Evolutionary conservation across 192 early-diverging fungal species (phyloP).

Genomic region (Umbelopsis sp.): DNA sequence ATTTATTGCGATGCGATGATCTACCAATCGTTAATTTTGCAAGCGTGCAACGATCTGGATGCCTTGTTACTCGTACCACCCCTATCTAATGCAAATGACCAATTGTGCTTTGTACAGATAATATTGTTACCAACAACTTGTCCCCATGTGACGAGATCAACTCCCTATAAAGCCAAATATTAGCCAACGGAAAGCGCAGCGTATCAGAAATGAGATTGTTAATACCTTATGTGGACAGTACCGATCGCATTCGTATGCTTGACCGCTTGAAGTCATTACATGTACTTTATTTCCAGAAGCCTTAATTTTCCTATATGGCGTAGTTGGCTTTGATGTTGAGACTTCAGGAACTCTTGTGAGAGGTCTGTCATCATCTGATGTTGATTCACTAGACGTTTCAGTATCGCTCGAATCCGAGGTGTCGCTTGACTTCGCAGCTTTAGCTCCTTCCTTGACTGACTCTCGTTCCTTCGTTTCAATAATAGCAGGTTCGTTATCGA

Average conservation of each 20-base stretch:
- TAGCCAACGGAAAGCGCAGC: not conserved
- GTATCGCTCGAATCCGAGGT: not conserved
- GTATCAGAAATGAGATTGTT: too few relatives aligned
- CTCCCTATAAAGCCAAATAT: slow-evolving; percentile 5
- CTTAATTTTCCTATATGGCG: slow-evolving; percentile 20
- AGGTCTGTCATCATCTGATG: not conserved
- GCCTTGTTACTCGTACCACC: not conserved
- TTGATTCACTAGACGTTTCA: not conserved
- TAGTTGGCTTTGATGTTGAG: not conserved
- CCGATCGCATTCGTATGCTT: slow-evolving; percentile 54
- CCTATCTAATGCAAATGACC: slow-evolving; percentile 34
- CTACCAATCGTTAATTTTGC: slow-evolving; percentile 17
- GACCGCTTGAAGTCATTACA: slow-evolving; percentile 44
- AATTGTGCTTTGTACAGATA: slow-evolving; percentile 54
- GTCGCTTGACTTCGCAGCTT: not conserved
- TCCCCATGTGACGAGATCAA: slow-evolving; percentile 43
- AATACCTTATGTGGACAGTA: slow-evolving; percentile 53
- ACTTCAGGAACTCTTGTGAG: not conserved
- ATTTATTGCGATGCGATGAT: not conserved
- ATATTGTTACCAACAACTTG: slow-evolving; percentile 52
- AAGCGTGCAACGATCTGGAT: slow-evolving; percentile 7
- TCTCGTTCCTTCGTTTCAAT: not conserved
- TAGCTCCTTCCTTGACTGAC: not conserved
- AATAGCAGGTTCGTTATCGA: not conserved
- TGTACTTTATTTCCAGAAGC: slow-evolving; percentile 38